Evolutionary conservation across 2,329 filamentous ascomycete genomes (phyloP).

Genomic region (Alternaria dauci): DNA sequence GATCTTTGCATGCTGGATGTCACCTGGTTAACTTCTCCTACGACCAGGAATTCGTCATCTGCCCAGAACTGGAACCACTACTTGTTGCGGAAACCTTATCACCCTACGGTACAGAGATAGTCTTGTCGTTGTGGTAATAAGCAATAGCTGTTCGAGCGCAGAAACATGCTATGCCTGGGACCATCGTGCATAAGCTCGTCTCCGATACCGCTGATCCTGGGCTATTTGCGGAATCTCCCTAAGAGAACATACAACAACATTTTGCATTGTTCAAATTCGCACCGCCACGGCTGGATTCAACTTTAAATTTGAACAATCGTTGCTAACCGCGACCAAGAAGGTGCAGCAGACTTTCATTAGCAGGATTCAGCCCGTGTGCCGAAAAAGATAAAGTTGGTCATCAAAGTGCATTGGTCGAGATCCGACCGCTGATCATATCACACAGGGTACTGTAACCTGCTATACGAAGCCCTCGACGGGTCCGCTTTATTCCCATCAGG

Average conservation of each 20-base stretch:
- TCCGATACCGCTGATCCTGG: not conserved
- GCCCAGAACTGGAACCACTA: not conserved
- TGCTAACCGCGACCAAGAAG: not conserved
- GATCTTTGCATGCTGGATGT: not conserved
- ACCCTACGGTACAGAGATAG: not conserved
- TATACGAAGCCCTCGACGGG: not conserved
- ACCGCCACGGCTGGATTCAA: not conserved
- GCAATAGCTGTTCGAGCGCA: too few species aligned
- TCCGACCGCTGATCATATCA: not conserved
- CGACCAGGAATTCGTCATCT: not conserved
- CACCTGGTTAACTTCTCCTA: not conserved
- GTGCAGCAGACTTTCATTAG: not conserved
- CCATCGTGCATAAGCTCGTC: not conserved
- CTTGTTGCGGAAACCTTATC: not conserved
- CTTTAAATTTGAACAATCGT: not conserved
- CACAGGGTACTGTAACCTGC: not conserved
- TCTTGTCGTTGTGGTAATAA: too few species aligned
- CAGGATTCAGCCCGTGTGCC: not conserved
- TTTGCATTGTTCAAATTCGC: not conserved
- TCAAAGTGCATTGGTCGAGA: not conserved
- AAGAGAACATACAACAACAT: not conserved
- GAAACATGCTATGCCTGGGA: not conserved
- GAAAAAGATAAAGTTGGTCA: not conserved
- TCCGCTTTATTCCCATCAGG: not conserved
- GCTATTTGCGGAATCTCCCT: not conserved